phyloP scores from a whole-genome alignment of 257 asterid species.

The Gentiana dahurica region DNA sequence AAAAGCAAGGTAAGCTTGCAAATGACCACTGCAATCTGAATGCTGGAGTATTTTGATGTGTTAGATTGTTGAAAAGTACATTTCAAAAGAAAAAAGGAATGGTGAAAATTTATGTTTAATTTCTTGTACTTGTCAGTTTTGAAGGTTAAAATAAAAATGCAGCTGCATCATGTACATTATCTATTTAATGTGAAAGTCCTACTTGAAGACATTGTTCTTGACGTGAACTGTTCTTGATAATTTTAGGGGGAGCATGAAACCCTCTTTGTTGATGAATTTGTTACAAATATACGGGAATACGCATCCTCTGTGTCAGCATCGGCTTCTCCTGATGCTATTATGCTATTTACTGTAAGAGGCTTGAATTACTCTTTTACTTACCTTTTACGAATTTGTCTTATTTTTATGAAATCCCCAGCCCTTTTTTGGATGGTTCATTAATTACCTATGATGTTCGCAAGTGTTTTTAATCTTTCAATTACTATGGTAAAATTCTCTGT shows the following conservation, averaged over 20 bases:
- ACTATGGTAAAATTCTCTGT: too few relatives aligned
- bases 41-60: too few relatives aligned
- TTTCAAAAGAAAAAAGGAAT: too few relatives aligned
- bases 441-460: neutral
- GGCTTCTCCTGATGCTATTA: conserved; percentile 60
- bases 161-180: too few relatives aligned
- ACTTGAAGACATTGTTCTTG: too few relatives aligned
- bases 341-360: conserved; percentile 58
- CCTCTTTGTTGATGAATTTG: conserved; percentile 46
- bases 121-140: too few relatives aligned
- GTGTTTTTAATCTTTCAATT: too few relatives aligned
- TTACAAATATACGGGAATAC: conserved; percentile 43
- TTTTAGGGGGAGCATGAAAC: conserved; percentile 19
- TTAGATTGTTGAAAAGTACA: too few relatives aligned
- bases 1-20: neutral
- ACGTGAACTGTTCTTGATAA: too few relatives aligned
- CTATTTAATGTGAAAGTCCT: too few relatives aligned
- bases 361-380: neutral
- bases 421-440: neutral
- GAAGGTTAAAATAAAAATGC: too few relatives aligned
- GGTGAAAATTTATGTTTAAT: too few relatives aligned
- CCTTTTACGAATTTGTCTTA: neutral
- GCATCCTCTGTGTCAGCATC: conserved; percentile 48
- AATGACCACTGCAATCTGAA: neutral
- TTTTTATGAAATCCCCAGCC: neutral